Evolutionary conservation across 2,329 filamentous ascomycete species (phyloP).

Genomic region (Sarocladiaceae sp.): DNA sequence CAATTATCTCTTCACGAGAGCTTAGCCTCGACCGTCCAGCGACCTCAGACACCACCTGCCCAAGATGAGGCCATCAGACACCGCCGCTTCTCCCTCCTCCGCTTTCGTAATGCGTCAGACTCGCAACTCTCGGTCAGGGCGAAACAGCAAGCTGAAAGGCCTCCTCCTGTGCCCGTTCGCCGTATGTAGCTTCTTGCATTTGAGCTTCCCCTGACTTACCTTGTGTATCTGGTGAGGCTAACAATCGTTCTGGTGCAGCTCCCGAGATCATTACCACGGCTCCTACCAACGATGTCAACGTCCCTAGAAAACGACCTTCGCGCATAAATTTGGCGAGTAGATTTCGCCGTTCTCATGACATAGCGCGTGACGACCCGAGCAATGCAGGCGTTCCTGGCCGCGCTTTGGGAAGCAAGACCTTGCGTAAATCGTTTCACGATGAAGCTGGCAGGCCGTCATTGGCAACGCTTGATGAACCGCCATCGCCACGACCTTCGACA

Average conservation of each 20-base stretch:
- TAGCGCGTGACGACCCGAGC: constrained; percentile 25
- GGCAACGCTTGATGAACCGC: constrained; percentile 53
- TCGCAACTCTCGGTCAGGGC: constrained; percentile 76
- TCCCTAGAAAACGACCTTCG: constrained; percentile 50
- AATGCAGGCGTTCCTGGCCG: not conserved
- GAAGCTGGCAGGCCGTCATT: constrained; percentile 26
- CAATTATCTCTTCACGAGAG: constrained; percentile 18
- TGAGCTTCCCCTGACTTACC: constrained; percentile 8
- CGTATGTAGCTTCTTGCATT: constrained; percentile 36
- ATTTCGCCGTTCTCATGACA: constrained; percentile 48
- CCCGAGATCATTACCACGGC: constrained; percentile 87
- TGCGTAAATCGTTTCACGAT: constrained; percentile 42
- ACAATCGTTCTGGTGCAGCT: constrained; percentile 34
- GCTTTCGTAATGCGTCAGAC: constrained; percentile 89
- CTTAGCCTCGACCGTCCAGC: constrained; percentile 22
- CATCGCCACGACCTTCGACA: constrained; percentile 24
- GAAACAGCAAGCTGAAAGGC: constrained; percentile 60
- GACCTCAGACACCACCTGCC: constrained; percentile 45
- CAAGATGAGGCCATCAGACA: constrained; percentile 54
- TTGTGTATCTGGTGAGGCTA: constrained; percentile 13
- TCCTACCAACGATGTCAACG: constrained; percentile 64
- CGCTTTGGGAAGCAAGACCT: constrained; percentile 15
- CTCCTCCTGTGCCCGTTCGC: constrained; percentile 51
- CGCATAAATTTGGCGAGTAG: constrained; percentile 50
- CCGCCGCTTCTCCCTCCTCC: constrained; percentile 66